These are phyloP conservation scores for Trichosporon coremiiforme DNA, from an alignment of 1,284 basidiomycete genomes.

Conservation along the genomic window DNA sequence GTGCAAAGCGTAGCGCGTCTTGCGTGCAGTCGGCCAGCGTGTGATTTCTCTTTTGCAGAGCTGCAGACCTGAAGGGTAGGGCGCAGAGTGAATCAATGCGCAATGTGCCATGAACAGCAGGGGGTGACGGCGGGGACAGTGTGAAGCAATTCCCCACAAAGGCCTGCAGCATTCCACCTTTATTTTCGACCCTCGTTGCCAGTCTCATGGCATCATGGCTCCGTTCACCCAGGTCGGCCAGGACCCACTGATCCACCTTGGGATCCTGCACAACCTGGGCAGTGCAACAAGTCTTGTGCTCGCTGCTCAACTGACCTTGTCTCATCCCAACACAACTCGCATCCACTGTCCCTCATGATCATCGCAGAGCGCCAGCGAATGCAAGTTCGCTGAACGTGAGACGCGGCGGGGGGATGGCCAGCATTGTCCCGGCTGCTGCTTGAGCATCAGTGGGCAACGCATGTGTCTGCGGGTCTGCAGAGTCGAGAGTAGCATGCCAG, in stretches of 20 bases:
- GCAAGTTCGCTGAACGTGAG: background rate
- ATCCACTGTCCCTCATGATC: background rate
- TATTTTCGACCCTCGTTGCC: background rate
- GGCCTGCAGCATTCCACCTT: background rate
- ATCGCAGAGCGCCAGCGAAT: background rate
- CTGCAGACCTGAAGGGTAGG: background rate
- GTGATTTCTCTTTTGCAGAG: background rate
- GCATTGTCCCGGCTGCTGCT: background rate
- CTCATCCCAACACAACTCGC: background rate
- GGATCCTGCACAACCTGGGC: background rate
- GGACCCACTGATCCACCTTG: background rate
- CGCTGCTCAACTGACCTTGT: background rate
- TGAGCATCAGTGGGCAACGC: background rate
- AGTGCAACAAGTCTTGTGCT: slow-evolving; percentile 4
- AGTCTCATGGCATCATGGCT: background rate
- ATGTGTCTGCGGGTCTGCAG: background rate
- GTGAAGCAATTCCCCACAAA: slow-evolving; percentile 3
- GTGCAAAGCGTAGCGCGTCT: slow-evolving; percentile 10
- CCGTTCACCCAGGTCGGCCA: background rate
- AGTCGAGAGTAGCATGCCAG: slow-evolving; percentile 1
- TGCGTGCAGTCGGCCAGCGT: too few species aligned
- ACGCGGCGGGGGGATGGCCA: background rate
- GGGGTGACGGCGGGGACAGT: background rate
- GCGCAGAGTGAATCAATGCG: background rate
- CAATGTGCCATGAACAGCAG: background rate